Conservation (phyloP, 2,329 filamentous ascomycete genomes). For the Aureobasidium pullulans region DNA sequence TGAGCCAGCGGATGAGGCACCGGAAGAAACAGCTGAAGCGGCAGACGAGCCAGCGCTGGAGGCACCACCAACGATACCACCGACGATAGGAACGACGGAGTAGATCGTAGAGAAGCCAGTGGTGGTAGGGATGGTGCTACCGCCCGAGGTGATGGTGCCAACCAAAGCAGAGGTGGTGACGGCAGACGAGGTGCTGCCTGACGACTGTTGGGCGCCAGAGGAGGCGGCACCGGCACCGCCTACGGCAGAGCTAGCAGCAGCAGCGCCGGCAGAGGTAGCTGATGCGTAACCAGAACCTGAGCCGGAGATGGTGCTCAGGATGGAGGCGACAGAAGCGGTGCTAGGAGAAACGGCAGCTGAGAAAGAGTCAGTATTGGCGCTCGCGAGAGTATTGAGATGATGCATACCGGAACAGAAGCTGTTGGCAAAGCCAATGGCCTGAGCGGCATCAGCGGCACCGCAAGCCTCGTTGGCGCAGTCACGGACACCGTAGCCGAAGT, state of each 20-base stretch:
- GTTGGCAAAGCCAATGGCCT: conserved; percentile 26
- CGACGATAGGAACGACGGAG: conserved; percentile 15
- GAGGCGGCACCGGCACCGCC: neutral
- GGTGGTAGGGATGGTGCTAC: conserved; percentile 25
- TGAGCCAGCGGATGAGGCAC: conserved; percentile 14
- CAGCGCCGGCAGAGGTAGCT: conserved; percentile 14
- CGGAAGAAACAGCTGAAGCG: conserved; percentile 16
- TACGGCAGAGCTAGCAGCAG: neutral
- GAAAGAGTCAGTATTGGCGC: neutral
- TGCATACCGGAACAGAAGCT: conserved; percentile 24
- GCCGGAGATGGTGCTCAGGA: conserved; percentile 5
- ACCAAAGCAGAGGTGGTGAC: conserved; percentile 27
- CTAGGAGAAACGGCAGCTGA: conserved; percentile 11
- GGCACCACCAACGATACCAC: conserved; percentile 14
- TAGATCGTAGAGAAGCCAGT: conserved; percentile 30
- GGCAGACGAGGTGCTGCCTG: conserved; percentile 11
- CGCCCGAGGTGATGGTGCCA: conserved; percentile 23
- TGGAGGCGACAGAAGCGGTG: conserved; percentile 12
- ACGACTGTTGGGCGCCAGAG: neutral
- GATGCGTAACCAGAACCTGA: conserved; percentile 15
- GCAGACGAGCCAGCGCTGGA: conserved; percentile 16
- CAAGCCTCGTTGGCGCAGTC: conserved; percentile 33
- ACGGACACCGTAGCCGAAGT: conserved; percentile 33
- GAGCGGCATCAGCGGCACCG: conserved; percentile 18
- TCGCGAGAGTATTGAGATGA: neutral